Conservation (phyloP, 2,329 filamentous ascomycete genomes). For the Huntiella abstrusa region DNA sequence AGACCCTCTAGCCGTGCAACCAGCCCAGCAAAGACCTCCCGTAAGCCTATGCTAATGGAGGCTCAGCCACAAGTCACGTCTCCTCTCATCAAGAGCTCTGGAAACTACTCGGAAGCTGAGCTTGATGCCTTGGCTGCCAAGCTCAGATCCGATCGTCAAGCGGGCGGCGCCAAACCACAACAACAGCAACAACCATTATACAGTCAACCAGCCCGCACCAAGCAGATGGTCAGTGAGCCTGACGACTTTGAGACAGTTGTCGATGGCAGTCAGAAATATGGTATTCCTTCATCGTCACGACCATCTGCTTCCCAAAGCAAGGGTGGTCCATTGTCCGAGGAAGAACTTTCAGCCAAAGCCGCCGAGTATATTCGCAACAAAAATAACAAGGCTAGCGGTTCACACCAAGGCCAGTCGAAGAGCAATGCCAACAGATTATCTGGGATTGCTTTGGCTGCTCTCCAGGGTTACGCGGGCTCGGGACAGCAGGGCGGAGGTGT, state of each 20-base stretch:
- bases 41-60: too few species aligned
- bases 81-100: not conserved
- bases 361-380: conserved; percentile 1
- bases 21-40: too few species aligned
- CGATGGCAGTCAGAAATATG: conserved; percentile 7
- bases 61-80: not conserved
- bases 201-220: not conserved
- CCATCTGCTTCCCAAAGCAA: not conserved
- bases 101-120: not conserved
- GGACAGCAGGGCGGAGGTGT: not conserved
- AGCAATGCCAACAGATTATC: not conserved
- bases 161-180: not conserved
- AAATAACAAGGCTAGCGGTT: not conserved
- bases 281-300: not conserved
- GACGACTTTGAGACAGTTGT: conserved; percentile 4
- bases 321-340: not conserved
- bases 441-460: not conserved
- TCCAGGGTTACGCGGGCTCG: not conserved
- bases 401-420: too few species aligned
- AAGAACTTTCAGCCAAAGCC: not conserved
- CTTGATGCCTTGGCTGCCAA: not conserved
- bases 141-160: not conserved
- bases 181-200: not conserved
- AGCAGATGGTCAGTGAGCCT: not conserved
- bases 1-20: too few species aligned